Conservation (phyloP, 805 yeast species). For the Saturnispora sanitii region DNA sequence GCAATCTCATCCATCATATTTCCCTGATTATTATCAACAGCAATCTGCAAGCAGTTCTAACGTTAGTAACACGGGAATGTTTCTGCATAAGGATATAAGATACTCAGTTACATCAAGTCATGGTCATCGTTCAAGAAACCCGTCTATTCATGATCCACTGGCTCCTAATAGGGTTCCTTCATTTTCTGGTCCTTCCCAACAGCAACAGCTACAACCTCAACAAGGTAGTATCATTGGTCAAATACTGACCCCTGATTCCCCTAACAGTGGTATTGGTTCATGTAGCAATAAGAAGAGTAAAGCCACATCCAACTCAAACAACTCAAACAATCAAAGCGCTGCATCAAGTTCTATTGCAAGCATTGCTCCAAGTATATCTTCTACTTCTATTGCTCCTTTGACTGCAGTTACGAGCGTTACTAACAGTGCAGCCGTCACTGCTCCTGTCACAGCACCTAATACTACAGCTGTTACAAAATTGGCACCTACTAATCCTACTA, state of each 20-base stretch:
- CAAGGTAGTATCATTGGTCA: neutral
- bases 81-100: constrained; percentile 25
- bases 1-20: constrained; percentile 10
- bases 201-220: neutral
- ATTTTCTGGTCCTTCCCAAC: neutral
- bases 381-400: neutral
- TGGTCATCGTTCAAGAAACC: constrained; percentile 26
- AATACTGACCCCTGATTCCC: neutral
- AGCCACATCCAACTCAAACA: neutral
- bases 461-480: neutral
- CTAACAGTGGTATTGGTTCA: neutral
- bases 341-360: neutral
- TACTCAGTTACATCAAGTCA: constrained; percentile 21
- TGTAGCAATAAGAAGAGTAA: neutral
- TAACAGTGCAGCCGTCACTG: neutral
- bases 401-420: neutral
- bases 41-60: constrained; percentile 14
- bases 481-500: neutral
- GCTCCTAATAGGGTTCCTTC: constrained; percentile 11
- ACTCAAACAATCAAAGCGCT: neutral
- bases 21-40: constrained; percentile 8
- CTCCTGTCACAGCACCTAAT: neutral
- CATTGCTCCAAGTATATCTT: neutral
- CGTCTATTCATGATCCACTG: constrained; percentile 31
- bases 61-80: constrained; percentile 9